Evolutionary conservation across 148 eudicot genomes (phyloP), one percentile per base, ranked within the genome.

Genomic region (Diospyros lotus): DNA sequence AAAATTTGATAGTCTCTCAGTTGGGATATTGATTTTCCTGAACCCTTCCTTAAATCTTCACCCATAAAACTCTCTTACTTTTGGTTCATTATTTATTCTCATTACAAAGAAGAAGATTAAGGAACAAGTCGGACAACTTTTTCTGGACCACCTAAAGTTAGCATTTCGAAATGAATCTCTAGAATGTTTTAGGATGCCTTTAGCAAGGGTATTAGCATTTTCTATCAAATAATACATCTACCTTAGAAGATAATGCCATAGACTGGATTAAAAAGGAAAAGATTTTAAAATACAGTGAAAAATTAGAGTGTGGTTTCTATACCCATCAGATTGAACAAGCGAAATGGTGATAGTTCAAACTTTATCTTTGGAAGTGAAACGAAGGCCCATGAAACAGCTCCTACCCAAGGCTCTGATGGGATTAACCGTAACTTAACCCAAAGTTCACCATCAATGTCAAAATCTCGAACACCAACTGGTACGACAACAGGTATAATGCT

Each of bases 361-460:
- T 88, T 88, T 78, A 92, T 85, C 84, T 94, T 94, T 38, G 98
- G 98, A 85, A 94, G 98, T 58, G 97, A 89, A 67, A 90, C 98
- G 80, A 94, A 94, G 62, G 98, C 98, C 98, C 98, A 94, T 52
- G 88, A 84, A 82, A 88, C 96, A 61, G 94, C 96, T 79, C 97
- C 98, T 66, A 94, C 97, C 93, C 93, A 94, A 14, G 98, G 98
- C 81, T 86, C 92, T 11, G 91, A 78, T 53, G 97, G 98, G 80
- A 94, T 92, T 66, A 94, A 73, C 58, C 91, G 82, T 74, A 94
- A 77, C 73, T 94, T 92, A 40, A 94, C 96, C 98, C 98, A 94
- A 66, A 94, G 93, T 83, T 92, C 98, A 66, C 98, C 98, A 79
- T 94, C 98, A 84, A 94, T 92, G 81, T 94, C 98, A 83, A 94